These are phyloP conservation scores for Acidiella bohemica DNA, from an alignment of 495 filamentous ascomycete species.

Conservation along the genomic window DNA sequence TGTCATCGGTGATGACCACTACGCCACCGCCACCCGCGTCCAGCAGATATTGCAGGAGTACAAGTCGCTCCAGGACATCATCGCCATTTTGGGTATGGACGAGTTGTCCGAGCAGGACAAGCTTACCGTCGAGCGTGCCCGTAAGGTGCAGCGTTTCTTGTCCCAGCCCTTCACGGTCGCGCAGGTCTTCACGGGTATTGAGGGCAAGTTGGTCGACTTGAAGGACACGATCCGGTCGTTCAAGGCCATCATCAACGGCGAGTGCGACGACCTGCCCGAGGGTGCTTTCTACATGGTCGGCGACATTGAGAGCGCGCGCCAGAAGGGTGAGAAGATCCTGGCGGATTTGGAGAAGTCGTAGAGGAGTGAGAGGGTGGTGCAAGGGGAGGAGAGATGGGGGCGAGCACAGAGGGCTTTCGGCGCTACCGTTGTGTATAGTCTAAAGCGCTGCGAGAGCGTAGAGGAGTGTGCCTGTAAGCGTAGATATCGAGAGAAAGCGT, in stretches of 20 bases:
- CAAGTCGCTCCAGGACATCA: conserved; percentile 99
- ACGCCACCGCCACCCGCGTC: conserved; percentile 82
- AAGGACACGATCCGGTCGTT: conserved; percentile 97
- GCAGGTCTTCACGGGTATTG: conserved; percentile 96
- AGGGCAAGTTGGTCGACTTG: conserved; percentile 90
- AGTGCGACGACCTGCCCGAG: conserved; percentile 92
- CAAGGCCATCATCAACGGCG: conserved; percentile 93
- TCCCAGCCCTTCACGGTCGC: conserved; percentile 98
- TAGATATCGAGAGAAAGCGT: conserved; percentile 4
- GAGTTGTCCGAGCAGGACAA: conserved; percentile 97
- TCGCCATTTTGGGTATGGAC: conserved; percentile 99
- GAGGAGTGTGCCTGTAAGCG: not conserved
- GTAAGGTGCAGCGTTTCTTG: conserved; percentile 99
- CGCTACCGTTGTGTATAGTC: conserved; percentile 2
- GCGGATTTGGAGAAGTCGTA: conserved; percentile 63
- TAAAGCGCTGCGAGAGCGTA: not conserved
- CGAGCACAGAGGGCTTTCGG: not conserved
- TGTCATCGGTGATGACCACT: conserved; percentile 96
- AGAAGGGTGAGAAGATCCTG: conserved; percentile 99
- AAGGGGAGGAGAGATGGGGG: not conserved
- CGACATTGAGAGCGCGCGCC: conserved; percentile 79
- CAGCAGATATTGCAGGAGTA: conserved; percentile 99
- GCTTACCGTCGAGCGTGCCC: conserved; percentile 98
- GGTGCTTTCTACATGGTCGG: conserved; percentile 97
- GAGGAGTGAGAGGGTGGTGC: no score